phyloP scores from a whole-genome alignment of 2,329 filamentous ascomycete genomes.

The Curvularia sp. region DNA sequence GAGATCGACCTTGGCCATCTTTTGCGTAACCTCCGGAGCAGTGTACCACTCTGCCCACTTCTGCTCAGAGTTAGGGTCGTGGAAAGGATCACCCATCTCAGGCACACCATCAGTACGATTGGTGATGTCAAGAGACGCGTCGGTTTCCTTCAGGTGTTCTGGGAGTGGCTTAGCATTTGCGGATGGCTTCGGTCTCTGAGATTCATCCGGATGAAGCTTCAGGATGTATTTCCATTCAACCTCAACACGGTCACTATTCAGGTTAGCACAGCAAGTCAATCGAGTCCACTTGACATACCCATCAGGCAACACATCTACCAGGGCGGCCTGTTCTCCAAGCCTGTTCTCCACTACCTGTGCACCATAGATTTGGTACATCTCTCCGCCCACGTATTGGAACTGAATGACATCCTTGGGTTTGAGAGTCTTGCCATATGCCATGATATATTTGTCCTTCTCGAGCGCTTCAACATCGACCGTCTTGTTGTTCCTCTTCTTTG shows the following conservation, averaged over 20 bases:
- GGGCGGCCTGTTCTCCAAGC: slow-evolving; percentile 72
- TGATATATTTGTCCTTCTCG: slow-evolving; percentile 73
- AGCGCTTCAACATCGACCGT: slow-evolving; percentile 72
- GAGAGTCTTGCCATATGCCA: slow-evolving; percentile 71
- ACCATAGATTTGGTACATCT: slow-evolving; percentile 90
- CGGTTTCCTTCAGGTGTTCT: slow-evolving; percentile 56
- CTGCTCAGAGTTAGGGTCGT: slow-evolving; percentile 53
- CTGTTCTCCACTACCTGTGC: slow-evolving; percentile 87
- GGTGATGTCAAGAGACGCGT: slow-evolving; percentile 52
- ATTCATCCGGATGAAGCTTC: slow-evolving; percentile 73
- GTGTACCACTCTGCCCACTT: slow-evolving; percentile 74
- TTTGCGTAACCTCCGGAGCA: slow-evolving; percentile 49
- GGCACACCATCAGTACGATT: slow-evolving; percentile 60
- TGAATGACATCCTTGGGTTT: slow-evolving; percentile 81
- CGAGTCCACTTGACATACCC: slow-evolving; percentile 64
- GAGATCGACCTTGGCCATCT: slow-evolving; percentile 74
- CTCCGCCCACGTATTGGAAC: slow-evolving; percentile 75
- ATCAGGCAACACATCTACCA: slow-evolving; percentile 84
- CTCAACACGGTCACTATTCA: slow-evolving; percentile 71
- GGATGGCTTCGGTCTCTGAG: slow-evolving; percentile 76
- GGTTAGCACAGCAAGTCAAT: slow-evolving; percentile 21
- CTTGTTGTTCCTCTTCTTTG: slow-evolving; percentile 85
- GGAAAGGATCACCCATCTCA: slow-evolving; percentile 56
- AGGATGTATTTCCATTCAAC: slow-evolving; percentile 86
- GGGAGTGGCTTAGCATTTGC: slow-evolving; percentile 75